Percentiles rank a stretch among this genome's conserved stretches.
phyloP scores from a whole-genome alignment of 2,329 filamentous ascomycete species.

The Xylariaceae sp. region DNA sequence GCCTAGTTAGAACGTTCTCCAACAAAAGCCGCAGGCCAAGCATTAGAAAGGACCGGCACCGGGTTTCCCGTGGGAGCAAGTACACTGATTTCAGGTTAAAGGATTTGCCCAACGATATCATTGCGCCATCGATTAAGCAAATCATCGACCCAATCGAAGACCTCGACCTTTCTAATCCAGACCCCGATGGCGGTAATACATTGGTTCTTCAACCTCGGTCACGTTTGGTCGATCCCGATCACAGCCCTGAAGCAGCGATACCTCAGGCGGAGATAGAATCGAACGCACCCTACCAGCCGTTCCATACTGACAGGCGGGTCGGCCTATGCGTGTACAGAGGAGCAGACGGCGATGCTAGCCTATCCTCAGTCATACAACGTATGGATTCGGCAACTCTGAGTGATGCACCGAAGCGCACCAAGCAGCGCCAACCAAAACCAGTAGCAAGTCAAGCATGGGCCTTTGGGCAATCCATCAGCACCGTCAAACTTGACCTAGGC shows the following conservation, averaged over 20 bases:
- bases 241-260: conserved; percentile 67
- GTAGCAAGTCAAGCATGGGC: conserved; percentile 55
- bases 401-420: conserved; percentile 48
- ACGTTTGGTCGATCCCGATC: conserved; percentile 48
- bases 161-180: conserved; percentile 59
- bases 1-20: conserved; percentile 70
- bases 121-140: conserved; percentile 63
- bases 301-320: conserved; percentile 89
- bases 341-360: conserved; percentile 32
- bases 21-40: conserved; percentile 62
- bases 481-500: conserved; percentile 61
- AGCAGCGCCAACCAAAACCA: conserved; percentile 31
- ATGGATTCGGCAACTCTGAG: conserved; percentile 52
- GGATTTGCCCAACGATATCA: conserved; percentile 63
- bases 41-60: conserved; percentile 59
- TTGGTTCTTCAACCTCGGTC: conserved; percentile 56
- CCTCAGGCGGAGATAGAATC: conserved; percentile 90
- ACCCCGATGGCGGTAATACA: conserved; percentile 61
- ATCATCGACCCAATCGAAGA: conserved; percentile 64
- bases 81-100: conserved; percentile 73
- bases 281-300: conserved; percentile 92
- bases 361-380: conserved; percentile 48
- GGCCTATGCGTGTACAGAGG: conserved; percentile 71
- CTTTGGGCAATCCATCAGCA: conserved; percentile 63
- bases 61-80: conserved; percentile 61